These are phyloP conservation scores for Podaxis sp. DNA, from an alignment of 768 basidiomycete genomes.

Conservation along the genomic window DNA sequence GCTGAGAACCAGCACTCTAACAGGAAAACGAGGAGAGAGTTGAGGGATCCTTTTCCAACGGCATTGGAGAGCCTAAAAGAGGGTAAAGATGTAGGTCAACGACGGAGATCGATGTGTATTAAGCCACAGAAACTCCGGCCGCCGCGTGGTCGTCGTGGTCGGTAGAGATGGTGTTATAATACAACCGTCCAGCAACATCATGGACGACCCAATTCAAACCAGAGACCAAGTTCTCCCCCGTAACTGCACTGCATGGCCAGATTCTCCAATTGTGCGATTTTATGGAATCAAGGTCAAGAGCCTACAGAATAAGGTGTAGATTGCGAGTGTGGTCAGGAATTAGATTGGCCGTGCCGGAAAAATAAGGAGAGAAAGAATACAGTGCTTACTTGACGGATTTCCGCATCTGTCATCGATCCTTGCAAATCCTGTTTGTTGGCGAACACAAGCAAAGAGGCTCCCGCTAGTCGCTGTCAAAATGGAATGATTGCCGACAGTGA, in stretches of 20 bases:
- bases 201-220: slow-evolving; percentile 92
- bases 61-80: neutral
- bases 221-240: slow-evolving; percentile 76
- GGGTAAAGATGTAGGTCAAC: neutral
- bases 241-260: slow-evolving; percentile 88
- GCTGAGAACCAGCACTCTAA: slow-evolving; percentile 1
- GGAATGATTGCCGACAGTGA: slow-evolving; percentile 19
- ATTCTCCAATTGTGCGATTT: slow-evolving; percentile 90
- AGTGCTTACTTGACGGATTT: slow-evolving; percentile 76
- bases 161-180: slow-evolving; percentile 59
- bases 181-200: slow-evolving; percentile 83
- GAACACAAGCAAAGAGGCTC: slow-evolving; percentile 93
- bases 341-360: neutral
- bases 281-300: slow-evolving; percentile 76
- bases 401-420: slow-evolving; percentile 75
- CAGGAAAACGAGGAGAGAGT: slow-evolving; percentile 1
- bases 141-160: slow-evolving; percentile 10
- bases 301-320: slow-evolving; percentile 36
- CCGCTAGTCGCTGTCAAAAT: slow-evolving; percentile 71
- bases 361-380: slow-evolving; percentile 15
- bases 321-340: slow-evolving; percentile 13
- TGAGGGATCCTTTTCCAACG: neutral
- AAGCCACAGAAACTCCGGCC: neutral
- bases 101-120: neutral
- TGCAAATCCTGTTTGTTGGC: slow-evolving; percentile 97